Evolutionary conservation across 331 rosid species (phyloP).

Genomic region (Arachis monticola): DNA sequence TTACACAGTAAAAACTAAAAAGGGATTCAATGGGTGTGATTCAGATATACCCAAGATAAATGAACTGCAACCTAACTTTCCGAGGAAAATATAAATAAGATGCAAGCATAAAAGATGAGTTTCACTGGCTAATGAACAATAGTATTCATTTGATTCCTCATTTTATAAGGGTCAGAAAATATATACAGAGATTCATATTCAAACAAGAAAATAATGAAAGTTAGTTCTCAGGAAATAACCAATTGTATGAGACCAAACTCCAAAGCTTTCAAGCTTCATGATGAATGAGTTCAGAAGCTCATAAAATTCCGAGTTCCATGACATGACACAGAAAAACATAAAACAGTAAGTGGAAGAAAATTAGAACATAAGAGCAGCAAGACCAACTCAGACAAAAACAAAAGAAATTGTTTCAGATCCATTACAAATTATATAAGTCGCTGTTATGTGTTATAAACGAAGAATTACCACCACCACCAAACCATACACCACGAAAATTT

Average conservation of each 20-base stretch:
- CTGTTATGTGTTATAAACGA: neutral
- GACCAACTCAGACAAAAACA: neutral
- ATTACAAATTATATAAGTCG: neutral
- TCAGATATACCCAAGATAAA: slow-evolving; percentile 28
- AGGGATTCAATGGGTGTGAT: slow-evolving; percentile 29
- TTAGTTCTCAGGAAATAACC: slow-evolving; percentile 1
- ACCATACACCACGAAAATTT: neutral
- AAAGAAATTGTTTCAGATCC: neutral
- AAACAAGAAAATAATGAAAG: neutral
- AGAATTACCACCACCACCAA: neutral
- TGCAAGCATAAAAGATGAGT: neutral
- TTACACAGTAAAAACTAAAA: neutral
- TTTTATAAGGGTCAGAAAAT: slow-evolving; percentile 18
- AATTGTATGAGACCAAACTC: slow-evolving; percentile 4
- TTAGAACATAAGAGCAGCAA: neutral
- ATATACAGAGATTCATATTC: neutral
- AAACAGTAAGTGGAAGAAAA: slow-evolving; percentile 7
- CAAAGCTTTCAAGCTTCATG: slow-evolving; percentile 1
- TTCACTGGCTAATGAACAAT: slow-evolving; percentile 7
- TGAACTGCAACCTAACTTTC: neutral
- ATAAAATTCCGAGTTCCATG: slow-evolving; percentile 11
- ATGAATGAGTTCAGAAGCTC: slow-evolving; percentile 21
- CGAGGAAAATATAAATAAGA: neutral
- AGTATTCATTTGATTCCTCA: slow-evolving; percentile 1
- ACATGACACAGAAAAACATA: slow-evolving; percentile 10